Evolutionary conservation across 2,329 filamentous ascomycete species (phyloP), one percentile per base, ranked within the genome.

Genomic region (Ophiobolus disseminans): DNA sequence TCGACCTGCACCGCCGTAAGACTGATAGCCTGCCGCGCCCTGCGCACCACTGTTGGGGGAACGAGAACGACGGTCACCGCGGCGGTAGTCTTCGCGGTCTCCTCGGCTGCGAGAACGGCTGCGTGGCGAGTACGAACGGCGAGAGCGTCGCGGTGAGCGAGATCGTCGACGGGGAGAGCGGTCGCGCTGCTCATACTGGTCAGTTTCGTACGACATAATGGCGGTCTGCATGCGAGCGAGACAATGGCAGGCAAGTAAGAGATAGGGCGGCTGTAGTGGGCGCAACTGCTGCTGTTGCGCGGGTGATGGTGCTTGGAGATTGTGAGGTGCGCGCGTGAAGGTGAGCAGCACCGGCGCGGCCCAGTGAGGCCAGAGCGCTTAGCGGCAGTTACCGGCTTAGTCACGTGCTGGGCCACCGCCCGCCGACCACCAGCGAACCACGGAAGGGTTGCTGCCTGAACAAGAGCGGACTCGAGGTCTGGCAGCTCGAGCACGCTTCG

Each of bases 31-130:
- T 82, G 87, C 88, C 71, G 86, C 80, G 73, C 85, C 86, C 62
- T 69, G 72, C 76, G 86, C 77, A 73, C 80, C 86, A 80, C 87
- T 89, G 87, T 95, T 92, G 78, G 91, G 91, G 76, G 89, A 94
- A 73, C 90, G 89, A 75, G 87, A 91, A 75, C 76, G 71, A 55
- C 77, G 75, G 58, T 78, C 75, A 59, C 68, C 70, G 55, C 76
- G 74, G 51, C 76, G 73, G 53, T 75, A 75, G 56, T 75, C 75
- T 48, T 78, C 73, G 28, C 43, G 43, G 35, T 46, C 43, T 45
- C 88, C 36, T 45, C 88, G 90, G 79, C 90, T 95, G 77, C 91
- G 88, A 69, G 91, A 95, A 76, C 91, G 80, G 70, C 81, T 81
- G 74, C 82, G 80, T 61, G 82, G 82, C 48, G 82, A 85, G 73